Evolutionary conservation across 371 early-diverging fungal genomes (phyloP).

Genomic region (Mortierella sp.): DNA sequence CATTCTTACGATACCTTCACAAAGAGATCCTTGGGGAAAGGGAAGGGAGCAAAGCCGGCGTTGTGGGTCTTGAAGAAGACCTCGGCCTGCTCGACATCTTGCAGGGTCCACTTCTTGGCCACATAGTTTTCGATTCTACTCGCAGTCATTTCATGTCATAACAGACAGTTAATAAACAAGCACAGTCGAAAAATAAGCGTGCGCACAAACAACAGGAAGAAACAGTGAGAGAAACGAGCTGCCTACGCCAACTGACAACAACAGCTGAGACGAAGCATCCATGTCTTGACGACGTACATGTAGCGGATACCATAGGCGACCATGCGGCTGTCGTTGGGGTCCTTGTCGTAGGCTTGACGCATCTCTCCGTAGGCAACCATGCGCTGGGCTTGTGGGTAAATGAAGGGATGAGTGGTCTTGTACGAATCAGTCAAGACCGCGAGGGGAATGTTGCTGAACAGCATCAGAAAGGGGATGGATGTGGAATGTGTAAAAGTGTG

Average conservation of each 20-base stretch:
- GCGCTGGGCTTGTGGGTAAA: conserved; percentile 77
- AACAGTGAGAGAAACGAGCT: not conserved
- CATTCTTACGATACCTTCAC: conserved; percentile 60
- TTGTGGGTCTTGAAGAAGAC: conserved; percentile 81
- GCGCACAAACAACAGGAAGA: not conserved
- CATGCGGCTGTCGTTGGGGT: conserved; percentile 75
- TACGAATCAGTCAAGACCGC: conserved; percentile 83
- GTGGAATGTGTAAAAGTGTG: not conserved
- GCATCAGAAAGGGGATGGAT: conserved; percentile 22
- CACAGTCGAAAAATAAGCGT: not conserved
- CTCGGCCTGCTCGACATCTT: conserved; percentile 74
- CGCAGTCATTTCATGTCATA: not conserved
- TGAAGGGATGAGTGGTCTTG: conserved; percentile 79
- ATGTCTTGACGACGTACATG: conserved; percentile 57
- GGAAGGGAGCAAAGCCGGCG: conserved; percentile 69
- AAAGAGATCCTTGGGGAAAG: conserved; percentile 85
- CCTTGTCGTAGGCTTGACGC: conserved; percentile 73
- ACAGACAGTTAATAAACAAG: not conserved
- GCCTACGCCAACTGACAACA: not conserved
- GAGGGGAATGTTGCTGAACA: conserved; percentile 60
- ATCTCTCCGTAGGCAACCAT: conserved; percentile 89
- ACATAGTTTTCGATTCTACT: conserved; percentile 76
- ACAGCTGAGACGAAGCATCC: not conserved
- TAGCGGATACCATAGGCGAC: conserved; percentile 88
- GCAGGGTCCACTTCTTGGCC: conserved; percentile 69